Conservation (phyloP, 2,329 filamentous ascomycete genomes). For the Samsoniella hepiali region DNA sequence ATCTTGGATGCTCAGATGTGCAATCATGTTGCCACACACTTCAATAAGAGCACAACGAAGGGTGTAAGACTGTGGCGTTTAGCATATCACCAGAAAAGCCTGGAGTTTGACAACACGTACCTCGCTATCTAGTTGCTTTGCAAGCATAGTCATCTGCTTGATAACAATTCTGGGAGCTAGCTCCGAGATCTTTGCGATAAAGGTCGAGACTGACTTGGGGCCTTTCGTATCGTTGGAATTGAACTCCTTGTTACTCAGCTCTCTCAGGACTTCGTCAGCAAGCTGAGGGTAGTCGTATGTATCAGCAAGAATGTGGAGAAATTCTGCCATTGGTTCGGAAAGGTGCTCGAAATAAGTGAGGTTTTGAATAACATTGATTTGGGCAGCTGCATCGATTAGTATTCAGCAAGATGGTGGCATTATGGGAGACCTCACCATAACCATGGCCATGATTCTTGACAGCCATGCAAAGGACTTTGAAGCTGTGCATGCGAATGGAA, state of each 20-base stretch:
- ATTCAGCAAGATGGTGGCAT: constrained; percentile 16
- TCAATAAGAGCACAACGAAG: constrained; percentile 92
- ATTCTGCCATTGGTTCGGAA: constrained; percentile 99
- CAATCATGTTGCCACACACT: constrained; percentile 93
- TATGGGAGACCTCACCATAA: constrained; percentile 61
- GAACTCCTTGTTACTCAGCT: constrained; percentile 96
- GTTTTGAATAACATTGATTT: constrained; percentile 97
- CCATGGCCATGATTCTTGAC: constrained; percentile 97
- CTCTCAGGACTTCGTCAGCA: constrained; percentile 86
- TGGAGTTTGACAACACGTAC: constrained; percentile 38
- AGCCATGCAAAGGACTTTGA: constrained; percentile 93
- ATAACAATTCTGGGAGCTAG: constrained; percentile 88
- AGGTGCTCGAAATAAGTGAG: constrained; percentile 97
- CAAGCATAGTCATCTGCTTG: constrained; percentile 93
- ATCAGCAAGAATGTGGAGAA: constrained; percentile 90
- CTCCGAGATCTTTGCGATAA: constrained; percentile 90
- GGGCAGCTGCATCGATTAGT: constrained; percentile 64
- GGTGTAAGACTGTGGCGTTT: constrained; percentile 69
- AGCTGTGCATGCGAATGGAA: constrained; percentile 90
- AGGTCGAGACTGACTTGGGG: constrained; percentile 92
- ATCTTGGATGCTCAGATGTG: constrained; percentile 84
- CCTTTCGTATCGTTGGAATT: constrained; percentile 94
- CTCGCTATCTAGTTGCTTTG: constrained; percentile 94
- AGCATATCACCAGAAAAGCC: constrained; percentile 18
- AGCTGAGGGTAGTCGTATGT: constrained; percentile 98